These are phyloP conservation scores for Fraxinus platypoda DNA, from an alignment of 305 asterid genomes.

Conservation along the genomic window DNA sequence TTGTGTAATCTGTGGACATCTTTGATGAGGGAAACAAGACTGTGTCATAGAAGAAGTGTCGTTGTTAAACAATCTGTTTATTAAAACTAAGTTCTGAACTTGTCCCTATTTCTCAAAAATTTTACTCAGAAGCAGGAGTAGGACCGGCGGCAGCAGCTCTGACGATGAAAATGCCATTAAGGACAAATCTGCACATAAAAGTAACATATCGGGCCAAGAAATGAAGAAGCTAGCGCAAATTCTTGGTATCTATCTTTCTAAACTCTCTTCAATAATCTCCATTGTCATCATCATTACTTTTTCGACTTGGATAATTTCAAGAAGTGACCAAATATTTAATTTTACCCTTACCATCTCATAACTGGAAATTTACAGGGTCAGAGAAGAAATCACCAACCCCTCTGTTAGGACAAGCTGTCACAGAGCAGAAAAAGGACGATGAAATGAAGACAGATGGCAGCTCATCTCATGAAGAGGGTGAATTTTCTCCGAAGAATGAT, in stretches of 20 bases:
- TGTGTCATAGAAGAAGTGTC: not conserved
- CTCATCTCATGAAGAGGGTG: slow-evolving; percentile 58
- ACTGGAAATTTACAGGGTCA: slow-evolving; percentile 33
- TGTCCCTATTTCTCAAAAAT: slow-evolving; percentile 13
- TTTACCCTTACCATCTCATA: not conserved
- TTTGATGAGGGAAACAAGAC: not conserved
- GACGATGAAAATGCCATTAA: slow-evolving; percentile 53
- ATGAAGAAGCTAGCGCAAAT: slow-evolving; percentile 34
- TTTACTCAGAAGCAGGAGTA: slow-evolving; percentile 53
- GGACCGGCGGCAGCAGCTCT: slow-evolving; percentile 56
- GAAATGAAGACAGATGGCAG: slow-evolving; percentile 30
- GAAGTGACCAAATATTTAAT: slow-evolving; percentile 1
- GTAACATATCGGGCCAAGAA: slow-evolving; percentile 25
- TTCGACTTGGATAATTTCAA: slow-evolving; percentile 1
- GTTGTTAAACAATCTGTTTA: not conserved
- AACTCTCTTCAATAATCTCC: slow-evolving; percentile 7
- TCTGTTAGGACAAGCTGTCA: slow-evolving; percentile 27
- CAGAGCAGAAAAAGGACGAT: slow-evolving; percentile 38
- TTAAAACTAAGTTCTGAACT: slow-evolving; percentile 4
- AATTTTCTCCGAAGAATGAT: slow-evolving; percentile 46
- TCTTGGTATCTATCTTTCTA: slow-evolving; percentile 36
- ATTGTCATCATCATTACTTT: slow-evolving; percentile 11
- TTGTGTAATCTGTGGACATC: slow-evolving; percentile 16
- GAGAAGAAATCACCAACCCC: slow-evolving; percentile 32
- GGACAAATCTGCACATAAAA: slow-evolving; percentile 36